These are phyloP conservation scores for Backusella sp. DNA, from an alignment of 192 early-diverging fungal genomes.

Conservation along the genomic window DNA sequence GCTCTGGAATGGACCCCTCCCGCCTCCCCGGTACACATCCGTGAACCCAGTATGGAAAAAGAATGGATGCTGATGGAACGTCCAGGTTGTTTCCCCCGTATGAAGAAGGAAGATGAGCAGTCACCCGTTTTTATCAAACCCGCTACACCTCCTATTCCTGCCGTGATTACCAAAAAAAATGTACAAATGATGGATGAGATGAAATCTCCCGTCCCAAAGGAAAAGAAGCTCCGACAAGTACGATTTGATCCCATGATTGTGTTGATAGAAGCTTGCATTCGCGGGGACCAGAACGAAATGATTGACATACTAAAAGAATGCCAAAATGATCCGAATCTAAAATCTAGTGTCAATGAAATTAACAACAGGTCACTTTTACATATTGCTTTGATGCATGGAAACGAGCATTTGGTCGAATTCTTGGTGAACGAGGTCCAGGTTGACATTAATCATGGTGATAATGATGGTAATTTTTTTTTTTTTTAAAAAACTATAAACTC, in stretches of 20 bases:
- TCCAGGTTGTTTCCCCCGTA: conserved; percentile 10
- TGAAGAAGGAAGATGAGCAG: background rate
- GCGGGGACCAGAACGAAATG: conserved; percentile 9
- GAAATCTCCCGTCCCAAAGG: background rate
- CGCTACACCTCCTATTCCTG: background rate
- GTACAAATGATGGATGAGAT: background rate
- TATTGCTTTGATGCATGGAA: conserved; percentile 1
- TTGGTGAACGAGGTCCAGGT: background rate
- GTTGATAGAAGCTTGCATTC: conserved; percentile 17
- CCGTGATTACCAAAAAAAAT: background rate
- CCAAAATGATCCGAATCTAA: background rate
- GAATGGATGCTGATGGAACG: background rate
- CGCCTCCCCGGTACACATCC: background rate
- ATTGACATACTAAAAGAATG: conserved; percentile 7
- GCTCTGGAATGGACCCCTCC: background rate
- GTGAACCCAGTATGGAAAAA: background rate
- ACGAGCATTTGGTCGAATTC: background rate
- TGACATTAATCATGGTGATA: conserved; percentile 14
- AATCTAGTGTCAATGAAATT: background rate
- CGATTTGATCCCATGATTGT: conserved; percentile 14
- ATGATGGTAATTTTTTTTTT: conserved; percentile 3
- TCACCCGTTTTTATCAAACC: background rate
- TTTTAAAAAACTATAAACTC: background rate
- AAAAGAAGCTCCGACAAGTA: conserved; percentile 15
- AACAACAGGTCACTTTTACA: conserved; percentile 7